Base-by-base conservation (phyloP, 345 rosid species). In the Hypericum androsaemum region DNA sequence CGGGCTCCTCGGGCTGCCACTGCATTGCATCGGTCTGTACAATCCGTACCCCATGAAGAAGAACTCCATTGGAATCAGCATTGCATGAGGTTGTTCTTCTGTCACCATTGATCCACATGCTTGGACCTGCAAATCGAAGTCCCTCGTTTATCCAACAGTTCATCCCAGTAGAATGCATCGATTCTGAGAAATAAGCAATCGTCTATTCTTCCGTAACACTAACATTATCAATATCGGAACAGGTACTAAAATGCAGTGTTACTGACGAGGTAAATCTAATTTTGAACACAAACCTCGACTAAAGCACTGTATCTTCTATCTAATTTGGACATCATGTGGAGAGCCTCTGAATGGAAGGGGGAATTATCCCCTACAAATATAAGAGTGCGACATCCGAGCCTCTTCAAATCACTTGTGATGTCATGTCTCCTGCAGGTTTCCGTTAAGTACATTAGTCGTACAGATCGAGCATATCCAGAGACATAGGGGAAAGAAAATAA, bases 71-170 rank as follows among this genome's bases (percentile, higher is more conserved):
- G 89, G 89, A 47, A 79, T 70, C 50, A 82, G 32, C 89, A 82
- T 79, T 43, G 82, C 80, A 62, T 74, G 64, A 2, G 89, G 84
- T 42, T 77, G 78, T 64, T 79, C 89, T 58, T 82, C 82, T 43
- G 89, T 82, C 40, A 79, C 89, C 62, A 82, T 45, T 0, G 84
- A 82, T 6, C 84, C 84, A 35, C 84, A 76, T 5, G 74, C 82
- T 59, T 74, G 74, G 56, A 82, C 88, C 88, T 79, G 73, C 32
- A 22, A 22, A 22, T 22, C 32, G 4, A 22, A 22, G n/a, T n/a
- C n/a, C n/a, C n/a, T n/a, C n/a, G n/a, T n/a, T n/a, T n/a, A n/a
- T n/a, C n/a, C n/a, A n/a, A n/a, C n/a, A n/a, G n/a, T n/a, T n/a
- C n/a, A n/a, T n/a, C n/a, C n/a, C n/a, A n/a, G n/a, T n/a, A n/a